phyloP scores from a whole-genome alignment of 768 basidiomycete species.

The Mycena galopus region DNA sequence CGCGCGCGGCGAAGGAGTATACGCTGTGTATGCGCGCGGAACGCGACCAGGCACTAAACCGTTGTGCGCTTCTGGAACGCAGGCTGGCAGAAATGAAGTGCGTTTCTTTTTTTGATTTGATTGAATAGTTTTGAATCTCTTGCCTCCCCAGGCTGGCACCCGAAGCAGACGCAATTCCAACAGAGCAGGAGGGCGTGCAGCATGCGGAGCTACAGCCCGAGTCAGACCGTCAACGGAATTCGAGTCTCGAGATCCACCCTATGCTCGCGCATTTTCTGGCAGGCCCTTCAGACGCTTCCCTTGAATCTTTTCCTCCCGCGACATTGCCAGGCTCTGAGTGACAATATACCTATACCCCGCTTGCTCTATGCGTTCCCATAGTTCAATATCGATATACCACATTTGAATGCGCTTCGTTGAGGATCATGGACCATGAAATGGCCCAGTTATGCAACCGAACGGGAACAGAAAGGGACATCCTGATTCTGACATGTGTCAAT shows the following conservation, averaged over 20 bases:
- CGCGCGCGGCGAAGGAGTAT: conserved; percentile 44
- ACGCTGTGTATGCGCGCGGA: conserved; percentile 45
- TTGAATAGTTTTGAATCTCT: background rate
- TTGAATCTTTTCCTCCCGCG: background rate
- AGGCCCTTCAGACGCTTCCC: background rate
- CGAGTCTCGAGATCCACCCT: background rate
- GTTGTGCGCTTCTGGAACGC: conserved; percentile 43
- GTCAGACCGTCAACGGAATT: background rate
- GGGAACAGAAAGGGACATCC: no score
- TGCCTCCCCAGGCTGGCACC: background rate
- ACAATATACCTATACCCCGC: background rate
- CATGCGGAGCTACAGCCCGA: background rate
- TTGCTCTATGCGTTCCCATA: background rate
- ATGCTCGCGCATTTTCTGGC: background rate
- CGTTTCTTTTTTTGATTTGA: background rate
- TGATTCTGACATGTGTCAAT: no score
- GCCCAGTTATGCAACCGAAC: no score
- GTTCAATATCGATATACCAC: no score
- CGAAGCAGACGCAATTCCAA: background rate
- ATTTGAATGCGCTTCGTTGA: no score
- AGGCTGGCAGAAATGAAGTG: conserved; percentile 41
- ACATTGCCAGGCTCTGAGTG: background rate
- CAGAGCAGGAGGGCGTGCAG: background rate
- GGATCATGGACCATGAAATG: no score
- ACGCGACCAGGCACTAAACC: conserved; percentile 29